Evolutionary conservation across 495 filamentous ascomycete species (phyloP), one percentile per base, ranked within the genome.

Genomic region (Chaetomidium leptoderma): DNA sequence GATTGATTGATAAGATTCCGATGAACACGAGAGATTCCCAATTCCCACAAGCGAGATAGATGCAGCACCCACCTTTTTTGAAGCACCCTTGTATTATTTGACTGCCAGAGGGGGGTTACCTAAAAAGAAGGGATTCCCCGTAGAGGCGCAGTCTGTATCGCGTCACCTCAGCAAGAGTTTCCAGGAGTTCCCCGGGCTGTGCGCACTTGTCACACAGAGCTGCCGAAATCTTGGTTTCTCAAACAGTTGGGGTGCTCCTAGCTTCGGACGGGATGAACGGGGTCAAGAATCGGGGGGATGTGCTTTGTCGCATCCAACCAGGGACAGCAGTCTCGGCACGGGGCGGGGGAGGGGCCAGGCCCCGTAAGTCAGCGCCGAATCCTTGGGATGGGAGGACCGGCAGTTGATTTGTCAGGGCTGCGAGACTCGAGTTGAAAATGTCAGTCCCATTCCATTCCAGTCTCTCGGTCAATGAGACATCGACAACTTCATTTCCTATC

Each of bases 31-130:
- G 29, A 49, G 29, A 16, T 39, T n/a, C 14, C 4, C 19, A 23
- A 33, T 21, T n/a, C 46, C 30, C 29, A 6, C 9, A 16, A 17
- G 17, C 19, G 7, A 32, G 16, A 6, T 7, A 49, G 30, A 35
- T 35, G 44, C 13, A 48, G 43, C 53, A 56, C 32, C 33, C 42
- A 56, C 53, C 42, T 47, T 56, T 47, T 53, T 39, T 56, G 23
- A 45, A 32, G 19, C 7, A 23, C 39, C 37, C n/a, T 42, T 6
- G 2, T 11, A 32, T 29, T 6, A 9, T 11, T 48, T 29, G 26
- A 29, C 23, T 16, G 35, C 29, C 29, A 2, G n/a, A 6, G 5
- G 7, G 2, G 11, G 4, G 10, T 6, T 10, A 24, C 30, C 23
- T 24, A 26, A 21, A 37, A 26, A 24, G 14, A n/a, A 37, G 2